phyloP scores from a whole-genome alignment of 1,284 basidiomycete genomes.

The Leccinum subrobustum region DNA sequence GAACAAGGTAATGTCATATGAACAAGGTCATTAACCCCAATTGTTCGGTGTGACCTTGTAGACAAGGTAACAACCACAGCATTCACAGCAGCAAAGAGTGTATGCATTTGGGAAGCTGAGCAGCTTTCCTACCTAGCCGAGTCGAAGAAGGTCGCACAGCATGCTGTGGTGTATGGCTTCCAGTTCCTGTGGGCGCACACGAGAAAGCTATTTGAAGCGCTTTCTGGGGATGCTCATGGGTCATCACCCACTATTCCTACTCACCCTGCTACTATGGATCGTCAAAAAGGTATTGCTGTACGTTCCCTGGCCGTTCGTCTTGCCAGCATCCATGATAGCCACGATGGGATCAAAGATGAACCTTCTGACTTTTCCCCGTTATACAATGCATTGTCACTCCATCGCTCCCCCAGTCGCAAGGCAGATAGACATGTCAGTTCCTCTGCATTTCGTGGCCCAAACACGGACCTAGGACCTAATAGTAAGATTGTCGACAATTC shows the following conservation, averaged over 20 bases:
- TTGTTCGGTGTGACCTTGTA: too few species aligned
- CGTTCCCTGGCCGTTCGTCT: background rate
- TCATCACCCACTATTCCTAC: background rate
- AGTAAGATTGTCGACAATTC: background rate
- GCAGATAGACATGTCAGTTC: background rate
- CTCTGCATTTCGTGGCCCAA: background rate
- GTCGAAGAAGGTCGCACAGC: background rate
- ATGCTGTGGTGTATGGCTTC: background rate
- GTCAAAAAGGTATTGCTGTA: background rate
- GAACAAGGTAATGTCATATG: too few species aligned
- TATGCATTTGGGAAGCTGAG: background rate
- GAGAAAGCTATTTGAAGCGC: background rate
- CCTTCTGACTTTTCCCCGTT: conserved; percentile 15
- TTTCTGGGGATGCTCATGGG: background rate
- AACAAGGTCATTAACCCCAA: too few species aligned
- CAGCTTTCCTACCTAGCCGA: background rate
- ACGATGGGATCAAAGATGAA: background rate
- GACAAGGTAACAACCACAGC: background rate
- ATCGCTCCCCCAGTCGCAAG: background rate
- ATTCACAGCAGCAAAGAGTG: background rate
- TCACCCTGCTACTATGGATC: background rate
- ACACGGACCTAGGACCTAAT: background rate
- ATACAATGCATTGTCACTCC: conserved; percentile 14
- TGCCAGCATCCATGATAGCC: background rate
- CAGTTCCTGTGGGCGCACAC: background rate